Evolutionary conservation across 2,329 filamentous ascomycete species (phyloP), one percentile per base, ranked within the genome.

Genomic region (Epichloe bromicola): DNA sequence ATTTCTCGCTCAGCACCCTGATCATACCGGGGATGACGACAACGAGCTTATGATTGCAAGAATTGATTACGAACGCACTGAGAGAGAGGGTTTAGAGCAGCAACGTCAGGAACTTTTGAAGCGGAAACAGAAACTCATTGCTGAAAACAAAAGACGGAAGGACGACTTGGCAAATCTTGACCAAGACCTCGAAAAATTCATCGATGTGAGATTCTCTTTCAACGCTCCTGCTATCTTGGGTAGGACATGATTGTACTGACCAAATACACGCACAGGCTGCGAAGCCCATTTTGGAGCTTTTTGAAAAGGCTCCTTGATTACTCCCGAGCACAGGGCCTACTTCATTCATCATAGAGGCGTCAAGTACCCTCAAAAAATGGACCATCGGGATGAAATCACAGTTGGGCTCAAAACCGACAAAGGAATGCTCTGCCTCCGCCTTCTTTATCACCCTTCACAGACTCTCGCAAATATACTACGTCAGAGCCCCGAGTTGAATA

Each of bases 111-210:
- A 85, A 57, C 73, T 90, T 2, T 70, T 89, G 44, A 88, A 78
- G 63, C 70, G 75, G 49, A 82, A 81, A 60, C 75, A 78, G 58
- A 80, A 80, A 64, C 72, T 82, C 46, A 80, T 79, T 48, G 72
- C 76, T 1, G 78, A 82, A 64, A 96, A 96, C 65, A 95, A 94
- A 70, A 88, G 88, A 69, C 80, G 91, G 58, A 95, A 95, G 65
- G 90, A 96, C 51, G 89, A 97, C 61, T 72, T 98, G 46, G 89
- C 86, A 19, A 95, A 86, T 61, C 71, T 98, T 54, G 93, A 98
- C 61, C 85, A 86, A 62, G 88, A 95, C 66, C 72, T 97, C 52
- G 93, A 97, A 70, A 90, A 87, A 61, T 95, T 95, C 63, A 91
- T 95, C 60, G 88, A 94, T 67, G 86, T 88, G 62, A 63, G 84